Evolutionary conservation across 306 rosid species (phyloP).

Genomic region (Pyrus bretschneideri): DNA sequence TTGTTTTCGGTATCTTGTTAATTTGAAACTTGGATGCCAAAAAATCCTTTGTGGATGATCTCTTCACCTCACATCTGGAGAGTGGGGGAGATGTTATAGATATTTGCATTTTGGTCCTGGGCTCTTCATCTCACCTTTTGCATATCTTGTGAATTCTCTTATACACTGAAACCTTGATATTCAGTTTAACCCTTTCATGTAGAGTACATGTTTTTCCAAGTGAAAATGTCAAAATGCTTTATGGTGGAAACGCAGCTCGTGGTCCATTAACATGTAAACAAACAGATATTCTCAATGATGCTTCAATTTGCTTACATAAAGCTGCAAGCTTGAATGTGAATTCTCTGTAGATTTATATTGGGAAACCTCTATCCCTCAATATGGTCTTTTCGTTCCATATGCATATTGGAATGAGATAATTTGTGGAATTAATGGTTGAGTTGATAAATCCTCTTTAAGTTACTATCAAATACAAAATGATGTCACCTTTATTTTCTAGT

Average conservation of each 20-base stretch:
- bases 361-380: neutral
- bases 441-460: neutral
- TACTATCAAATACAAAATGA: too few species aligned
- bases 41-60: neutral
- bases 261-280: neutral
- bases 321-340: neutral
- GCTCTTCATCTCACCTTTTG: neutral
- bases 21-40: neutral
- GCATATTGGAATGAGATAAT: neutral
- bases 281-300: neutral
- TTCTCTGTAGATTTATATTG: neutral
- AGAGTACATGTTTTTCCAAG: neutral
- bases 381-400: neutral
- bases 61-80: neutral
- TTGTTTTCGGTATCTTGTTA: neutral
- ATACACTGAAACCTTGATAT: neutral
- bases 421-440: neutral
- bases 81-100: neutral
- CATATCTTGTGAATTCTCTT: neutral
- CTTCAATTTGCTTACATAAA: neutral
- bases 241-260: neutral
- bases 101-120: neutral
- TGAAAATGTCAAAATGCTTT: neutral
- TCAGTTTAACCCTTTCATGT: neutral
- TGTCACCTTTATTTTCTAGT: neutral